Percentiles rank a stretch among this genome's conserved stretches.
phyloP scores from a whole-genome alignment of 2,329 filamentous ascomycete genomes.

The Gnomoniopsis smithogilvyi region DNA sequence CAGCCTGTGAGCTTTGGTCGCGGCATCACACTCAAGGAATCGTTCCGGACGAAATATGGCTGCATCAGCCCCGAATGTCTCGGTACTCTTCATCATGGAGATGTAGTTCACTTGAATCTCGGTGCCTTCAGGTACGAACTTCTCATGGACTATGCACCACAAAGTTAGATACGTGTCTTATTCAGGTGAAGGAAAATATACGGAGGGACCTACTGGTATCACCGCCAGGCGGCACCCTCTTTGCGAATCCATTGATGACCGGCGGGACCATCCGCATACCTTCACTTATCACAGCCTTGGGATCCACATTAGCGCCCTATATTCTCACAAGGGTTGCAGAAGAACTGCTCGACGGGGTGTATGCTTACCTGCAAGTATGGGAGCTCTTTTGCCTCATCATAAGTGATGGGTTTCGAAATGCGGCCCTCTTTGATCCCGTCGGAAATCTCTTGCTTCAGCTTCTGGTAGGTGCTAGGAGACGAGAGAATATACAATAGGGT shows the following conservation, averaged over 20 bases:
- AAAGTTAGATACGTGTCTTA: background rate
- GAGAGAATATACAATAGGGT: conserved; percentile 44
- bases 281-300: conserved; percentile 30
- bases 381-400: conserved; percentile 23
- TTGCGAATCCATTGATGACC: conserved; percentile 23
- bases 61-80: conserved; percentile 29
- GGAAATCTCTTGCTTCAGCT: conserved; percentile 31
- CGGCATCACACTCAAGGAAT: conserved; percentile 33
- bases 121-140: conserved; percentile 32
- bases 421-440: conserved; percentile 38
- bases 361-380: conserved; percentile 27
- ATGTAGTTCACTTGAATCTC: conserved; percentile 30
- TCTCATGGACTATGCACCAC: conserved; percentile 13
- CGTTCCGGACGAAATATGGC: conserved; percentile 37
- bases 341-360: background rate
- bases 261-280: conserved; percentile 30
- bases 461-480: conserved; percentile 36
- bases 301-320: background rate
- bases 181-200: background rate
- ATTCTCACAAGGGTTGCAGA: background rate
- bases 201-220: conserved; percentile 14
- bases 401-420: conserved; percentile 25
- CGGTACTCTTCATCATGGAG: conserved; percentile 27
- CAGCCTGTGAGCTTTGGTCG: conserved; percentile 27
- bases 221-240: conserved; percentile 24